Conservation (phyloP, 179 eudicot species). For the Spergularia azorica region DNA sequence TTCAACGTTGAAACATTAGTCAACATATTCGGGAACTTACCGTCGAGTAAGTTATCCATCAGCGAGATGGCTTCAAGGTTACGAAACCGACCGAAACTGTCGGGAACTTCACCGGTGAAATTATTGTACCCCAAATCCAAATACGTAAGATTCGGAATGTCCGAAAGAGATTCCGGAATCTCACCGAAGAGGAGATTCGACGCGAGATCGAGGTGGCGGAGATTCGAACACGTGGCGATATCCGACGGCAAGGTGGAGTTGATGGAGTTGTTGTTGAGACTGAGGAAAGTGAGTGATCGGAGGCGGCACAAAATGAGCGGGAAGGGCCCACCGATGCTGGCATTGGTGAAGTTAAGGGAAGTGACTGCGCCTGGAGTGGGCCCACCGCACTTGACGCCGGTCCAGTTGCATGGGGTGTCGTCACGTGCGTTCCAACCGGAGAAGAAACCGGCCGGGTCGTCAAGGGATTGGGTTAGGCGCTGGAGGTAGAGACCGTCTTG, state of each 20-base stretch:
- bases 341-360: slow-evolving; percentile 49
- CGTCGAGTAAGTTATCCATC: slow-evolving; percentile 58
- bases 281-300: slow-evolving; percentile 36
- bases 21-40: slow-evolving; percentile 53
- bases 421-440: slow-evolving; percentile 48
- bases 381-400: slow-evolving; percentile 53
- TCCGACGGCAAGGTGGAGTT: slow-evolving; percentile 49
- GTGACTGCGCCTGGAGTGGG: slow-evolving; percentile 32
- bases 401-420: slow-evolving; percentile 65
- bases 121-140: slow-evolving; percentile 69
- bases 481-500: slow-evolving; percentile 64
- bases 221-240: slow-evolving; percentile 39
- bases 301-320: slow-evolving; percentile 64
- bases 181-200: slow-evolving; percentile 53
- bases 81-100: slow-evolving; percentile 48
- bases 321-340: slow-evolving; percentile 57
- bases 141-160: slow-evolving; percentile 31
- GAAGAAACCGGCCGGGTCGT: slow-evolving; percentile 52
- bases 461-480: slow-evolving; percentile 39
- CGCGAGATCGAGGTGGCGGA: slow-evolving; percentile 49
- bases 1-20: slow-evolving; percentile 56
- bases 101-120: slow-evolving; percentile 76
- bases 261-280: slow-evolving; percentile 52
- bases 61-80: slow-evolving; percentile 50
- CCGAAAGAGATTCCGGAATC: slow-evolving; percentile 40